Percentiles rank a stretch among this genome's conserved stretches.
Evolutionary conservation across 2,329 filamentous ascomycete species (phyloP).

Genomic region (Arthrinium phaeospermum): DNA sequence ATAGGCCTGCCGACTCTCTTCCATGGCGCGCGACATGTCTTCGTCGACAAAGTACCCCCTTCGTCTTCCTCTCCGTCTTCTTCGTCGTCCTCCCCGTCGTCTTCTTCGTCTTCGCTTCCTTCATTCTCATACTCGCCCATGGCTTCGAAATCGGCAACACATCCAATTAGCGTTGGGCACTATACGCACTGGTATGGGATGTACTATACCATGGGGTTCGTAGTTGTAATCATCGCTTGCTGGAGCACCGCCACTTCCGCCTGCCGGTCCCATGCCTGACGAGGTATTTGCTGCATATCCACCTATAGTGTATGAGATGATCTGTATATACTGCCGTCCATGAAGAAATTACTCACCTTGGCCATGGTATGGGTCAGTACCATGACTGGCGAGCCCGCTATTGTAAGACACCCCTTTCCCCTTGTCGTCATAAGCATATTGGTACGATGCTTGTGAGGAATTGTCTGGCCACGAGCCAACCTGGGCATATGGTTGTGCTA

Average conservation of each 20-base stretch:
- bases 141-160: background rate
- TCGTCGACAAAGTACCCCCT: background rate
- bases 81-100: background rate
- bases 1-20: constrained; percentile 1
- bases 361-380: background rate
- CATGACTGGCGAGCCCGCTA: background rate
- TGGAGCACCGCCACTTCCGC: background rate
- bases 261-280: background rate
- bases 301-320: background rate
- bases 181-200: no score
- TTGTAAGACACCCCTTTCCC: background rate
- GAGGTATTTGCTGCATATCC: background rate
- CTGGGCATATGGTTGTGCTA: background rate
- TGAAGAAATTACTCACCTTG: background rate
- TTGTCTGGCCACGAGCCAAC: no score
- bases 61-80: background rate
- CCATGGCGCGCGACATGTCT: background rate
- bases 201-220: background rate
- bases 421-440: background rate
- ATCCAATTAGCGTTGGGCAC: background rate
- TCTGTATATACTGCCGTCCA: background rate
- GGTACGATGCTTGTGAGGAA: background rate
- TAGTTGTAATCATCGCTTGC: background rate
- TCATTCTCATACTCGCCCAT: background rate
- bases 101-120: background rate